phyloP scores from a whole-genome alignment of 768 basidiomycete genomes.

The Myochromella boudieri region DNA sequence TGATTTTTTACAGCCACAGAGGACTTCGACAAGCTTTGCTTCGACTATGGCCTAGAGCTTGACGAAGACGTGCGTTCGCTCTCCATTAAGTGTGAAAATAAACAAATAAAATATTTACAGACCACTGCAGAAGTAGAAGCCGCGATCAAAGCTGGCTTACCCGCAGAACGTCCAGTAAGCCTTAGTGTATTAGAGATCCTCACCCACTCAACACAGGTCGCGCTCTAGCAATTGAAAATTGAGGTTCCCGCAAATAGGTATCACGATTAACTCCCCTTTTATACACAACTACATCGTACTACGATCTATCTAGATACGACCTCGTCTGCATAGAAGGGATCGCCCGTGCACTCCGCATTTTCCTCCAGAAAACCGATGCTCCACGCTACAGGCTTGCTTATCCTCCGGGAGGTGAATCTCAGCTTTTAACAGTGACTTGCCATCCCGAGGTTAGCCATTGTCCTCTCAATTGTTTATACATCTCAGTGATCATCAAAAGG shows the following conservation, averaged over 20 bases:
- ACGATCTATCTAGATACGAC: constrained; percentile 71
- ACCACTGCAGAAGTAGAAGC: constrained; percentile 88
- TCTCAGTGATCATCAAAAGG: constrained; percentile 41
- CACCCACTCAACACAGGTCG: not conserved
- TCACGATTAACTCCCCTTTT: constrained; percentile 2
- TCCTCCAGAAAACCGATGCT: constrained; percentile 66
- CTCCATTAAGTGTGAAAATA: not conserved
- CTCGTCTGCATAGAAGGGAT: constrained; percentile 97
- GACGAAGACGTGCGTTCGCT: constrained; percentile 84
- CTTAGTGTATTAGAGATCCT: constrained; percentile 1
- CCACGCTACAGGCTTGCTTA: constrained; percentile 75
- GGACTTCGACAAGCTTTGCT: constrained; percentile 93
- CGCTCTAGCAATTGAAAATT: constrained; percentile 88
- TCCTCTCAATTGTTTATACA: not conserved
- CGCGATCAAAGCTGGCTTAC: constrained; percentile 78
- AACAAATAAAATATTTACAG: constrained; percentile 35
- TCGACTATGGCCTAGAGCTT: constrained; percentile 96
- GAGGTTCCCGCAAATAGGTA: constrained; percentile 98
- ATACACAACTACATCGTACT: constrained; percentile 8
- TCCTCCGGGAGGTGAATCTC: constrained; percentile 65
- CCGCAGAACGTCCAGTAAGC: constrained; percentile 79
- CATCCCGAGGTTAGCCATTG: constrained; percentile 62
- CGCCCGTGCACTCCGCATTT: constrained; percentile 79
- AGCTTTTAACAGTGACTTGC: constrained; percentile 66
- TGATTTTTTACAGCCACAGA: constrained; percentile 65